Conservation (phyloP, 129 eudicot genomes). For the Oenanthe sinensis region DNA sequence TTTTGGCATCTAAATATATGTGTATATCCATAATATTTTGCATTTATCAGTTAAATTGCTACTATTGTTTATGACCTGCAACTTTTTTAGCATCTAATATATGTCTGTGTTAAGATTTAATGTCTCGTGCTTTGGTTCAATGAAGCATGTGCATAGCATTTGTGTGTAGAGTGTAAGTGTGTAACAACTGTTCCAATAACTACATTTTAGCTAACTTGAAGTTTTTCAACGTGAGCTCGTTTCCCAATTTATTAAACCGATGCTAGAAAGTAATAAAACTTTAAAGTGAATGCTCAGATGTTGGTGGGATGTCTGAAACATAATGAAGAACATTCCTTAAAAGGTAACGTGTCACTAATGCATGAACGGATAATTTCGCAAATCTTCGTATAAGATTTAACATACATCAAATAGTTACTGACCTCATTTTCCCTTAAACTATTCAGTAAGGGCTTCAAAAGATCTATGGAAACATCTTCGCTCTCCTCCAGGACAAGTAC, state of each 20-base stretch:
- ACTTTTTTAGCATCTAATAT: neutral
- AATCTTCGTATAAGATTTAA: conserved; percentile 1
- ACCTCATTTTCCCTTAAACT: conserved; percentile 44
- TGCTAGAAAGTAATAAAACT: neutral
- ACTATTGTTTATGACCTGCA: neutral
- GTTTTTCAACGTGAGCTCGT: neutral
- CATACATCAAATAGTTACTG: neutral
- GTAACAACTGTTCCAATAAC: neutral
- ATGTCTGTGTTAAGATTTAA: neutral
- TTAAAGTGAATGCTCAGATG: neutral
- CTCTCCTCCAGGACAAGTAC: conserved; percentile 79
- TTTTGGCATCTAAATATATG: neutral
- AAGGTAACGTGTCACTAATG: no score
- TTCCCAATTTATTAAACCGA: neutral
- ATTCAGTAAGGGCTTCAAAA: conserved; percentile 54
- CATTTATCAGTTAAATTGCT: neutral
- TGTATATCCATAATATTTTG: neutral
- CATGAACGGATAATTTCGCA: neutral
- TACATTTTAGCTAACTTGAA: neutral
- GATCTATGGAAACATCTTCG: conserved; percentile 64
- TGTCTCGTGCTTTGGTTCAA: neutral
- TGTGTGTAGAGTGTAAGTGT: neutral
- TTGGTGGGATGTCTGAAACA: neutral
- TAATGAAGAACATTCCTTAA: neutral
- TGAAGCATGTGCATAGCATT: neutral